These are phyloP conservation scores for Collybia nuda DNA, from an alignment of 768 basidiomycete genomes.

Conservation along the genomic window DNA sequence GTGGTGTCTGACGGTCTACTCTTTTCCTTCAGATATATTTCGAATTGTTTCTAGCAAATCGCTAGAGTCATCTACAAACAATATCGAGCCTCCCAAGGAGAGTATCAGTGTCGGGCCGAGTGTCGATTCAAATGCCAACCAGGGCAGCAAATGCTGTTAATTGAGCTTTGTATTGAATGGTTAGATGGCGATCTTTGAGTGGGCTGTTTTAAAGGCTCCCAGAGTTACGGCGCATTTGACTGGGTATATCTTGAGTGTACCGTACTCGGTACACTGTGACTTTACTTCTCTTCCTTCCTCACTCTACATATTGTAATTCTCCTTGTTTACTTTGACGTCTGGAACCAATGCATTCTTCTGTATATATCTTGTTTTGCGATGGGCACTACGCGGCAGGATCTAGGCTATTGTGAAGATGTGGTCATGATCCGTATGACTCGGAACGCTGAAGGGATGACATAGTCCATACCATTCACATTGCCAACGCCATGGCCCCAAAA, in stretches of 20 bases:
- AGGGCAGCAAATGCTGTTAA: constrained; percentile 67
- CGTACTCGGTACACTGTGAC: constrained; percentile 14
- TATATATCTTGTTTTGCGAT: too few species aligned
- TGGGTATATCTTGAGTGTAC: constrained; percentile 12
- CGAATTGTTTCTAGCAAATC: constrained; percentile 95
- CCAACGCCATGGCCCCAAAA: too few species aligned
- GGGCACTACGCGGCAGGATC: too few species aligned
- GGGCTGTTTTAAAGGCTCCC: constrained; percentile 2
- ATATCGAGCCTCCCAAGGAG: constrained; percentile 78
- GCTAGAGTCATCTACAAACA: constrained; percentile 80
- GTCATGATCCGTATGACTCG: too few species aligned
- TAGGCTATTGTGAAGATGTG: too few species aligned
- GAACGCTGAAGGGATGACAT: too few species aligned
- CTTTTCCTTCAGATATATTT: constrained; percentile 77
- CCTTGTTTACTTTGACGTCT: constrained; percentile 13
- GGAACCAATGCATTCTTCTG: background rate
- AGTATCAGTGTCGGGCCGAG: constrained; percentile 85
- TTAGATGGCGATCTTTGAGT: background rate
- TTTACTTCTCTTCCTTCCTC: constrained; percentile 15
- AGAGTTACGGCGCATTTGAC: constrained; percentile 17
- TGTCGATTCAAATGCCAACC: constrained; percentile 56
- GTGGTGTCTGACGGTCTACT: constrained; percentile 2
- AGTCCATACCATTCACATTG: too few species aligned
- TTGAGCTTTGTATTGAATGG: background rate
- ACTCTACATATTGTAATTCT: constrained; percentile 20